Conservation (phyloP, 495 filamentous ascomycete species). For the Talaromyces trachyspermus region DNA sequence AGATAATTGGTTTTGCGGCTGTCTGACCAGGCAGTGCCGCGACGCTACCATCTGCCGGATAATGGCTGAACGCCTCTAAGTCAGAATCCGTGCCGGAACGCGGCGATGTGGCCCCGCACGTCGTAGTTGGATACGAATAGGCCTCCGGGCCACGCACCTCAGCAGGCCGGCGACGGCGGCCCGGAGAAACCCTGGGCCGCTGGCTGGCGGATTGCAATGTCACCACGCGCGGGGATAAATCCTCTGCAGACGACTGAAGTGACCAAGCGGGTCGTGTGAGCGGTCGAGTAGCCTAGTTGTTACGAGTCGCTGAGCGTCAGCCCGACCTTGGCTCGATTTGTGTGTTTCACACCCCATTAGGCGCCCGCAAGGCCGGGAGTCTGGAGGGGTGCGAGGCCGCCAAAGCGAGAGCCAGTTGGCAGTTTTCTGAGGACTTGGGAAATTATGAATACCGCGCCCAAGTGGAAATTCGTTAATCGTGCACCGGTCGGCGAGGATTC, state of each 20-base stretch:
- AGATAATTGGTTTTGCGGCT: constrained; percentile 67
- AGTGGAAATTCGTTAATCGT: too few relatives aligned
- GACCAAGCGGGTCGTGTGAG: constrained; percentile 51
- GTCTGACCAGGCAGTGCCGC: constrained; percentile 58
- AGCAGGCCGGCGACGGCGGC: constrained; percentile 32
- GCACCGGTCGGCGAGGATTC: too few relatives aligned
- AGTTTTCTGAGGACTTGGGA: too few relatives aligned
- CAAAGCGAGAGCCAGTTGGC: too few relatives aligned
- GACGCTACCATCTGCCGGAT: constrained; percentile 55
- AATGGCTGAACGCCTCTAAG: constrained; percentile 66
- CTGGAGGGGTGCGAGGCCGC: constrained; percentile 1
- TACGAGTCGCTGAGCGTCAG: constrained; percentile 58
- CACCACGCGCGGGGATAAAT: constrained; percentile 53
- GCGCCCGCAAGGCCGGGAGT: constrained; percentile 7
- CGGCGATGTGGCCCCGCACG: constrained; percentile 51
- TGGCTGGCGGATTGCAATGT: constrained; percentile 52
- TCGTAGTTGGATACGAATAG: constrained; percentile 63
- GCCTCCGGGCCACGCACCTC: constrained; percentile 34
- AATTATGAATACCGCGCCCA: too few relatives aligned
- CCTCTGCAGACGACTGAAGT: constrained; percentile 60
- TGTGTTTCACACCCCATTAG: constrained; percentile 8
- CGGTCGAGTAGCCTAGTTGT: constrained; percentile 58
- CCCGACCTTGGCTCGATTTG: constrained; percentile 46
- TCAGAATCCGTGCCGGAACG: constrained; percentile 60
- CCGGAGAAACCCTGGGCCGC: constrained; percentile 16